A percentile compares a stretch with the other conserved stretches of the same genome.
Evolutionary conservation across 2,329 filamentous ascomycete genomes (phyloP).

Genomic region (Intubia oerlemansii): DNA sequence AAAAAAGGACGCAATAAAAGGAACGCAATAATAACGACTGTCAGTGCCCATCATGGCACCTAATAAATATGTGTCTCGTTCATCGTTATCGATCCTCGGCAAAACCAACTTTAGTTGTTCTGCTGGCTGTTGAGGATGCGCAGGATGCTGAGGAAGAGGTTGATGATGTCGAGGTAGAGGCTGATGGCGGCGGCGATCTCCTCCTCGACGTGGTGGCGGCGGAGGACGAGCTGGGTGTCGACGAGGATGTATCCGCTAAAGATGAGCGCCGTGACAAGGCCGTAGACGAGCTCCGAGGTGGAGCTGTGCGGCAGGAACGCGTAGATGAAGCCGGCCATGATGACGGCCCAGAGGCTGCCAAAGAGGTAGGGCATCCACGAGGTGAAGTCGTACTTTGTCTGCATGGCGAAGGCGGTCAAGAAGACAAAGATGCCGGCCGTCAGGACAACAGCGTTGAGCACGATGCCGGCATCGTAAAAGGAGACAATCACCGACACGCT

Average conservation of each 20-base stretch:
- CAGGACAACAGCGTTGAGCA: conserved; percentile 75
- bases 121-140: conserved; percentile 90
- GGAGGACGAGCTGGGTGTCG: conserved; percentile 87
- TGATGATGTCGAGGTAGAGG: conserved; percentile 89
- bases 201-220: conserved; percentile 93
- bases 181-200: conserved; percentile 91
- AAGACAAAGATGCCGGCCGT: conserved; percentile 69
- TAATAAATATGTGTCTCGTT: no score
- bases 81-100: not conserved
- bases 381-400: conserved; percentile 96
- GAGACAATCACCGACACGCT: conserved; percentile 80
- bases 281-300: conserved; percentile 70
- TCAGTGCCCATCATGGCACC: no score
- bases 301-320: conserved; percentile 72
- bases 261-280: conserved; percentile 59
- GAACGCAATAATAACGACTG: no score
- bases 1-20: no score
- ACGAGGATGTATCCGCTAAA: conserved; percentile 92
- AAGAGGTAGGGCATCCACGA: conserved; percentile 93
- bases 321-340: conserved; percentile 85
- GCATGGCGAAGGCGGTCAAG: conserved; percentile 76
- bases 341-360: conserved; percentile 68
- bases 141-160: conserved; percentile 88
- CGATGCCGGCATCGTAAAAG: conserved; percentile 66
- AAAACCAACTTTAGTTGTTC: conserved; percentile 47